phyloP scores from a whole-genome alignment of 331 rosid genomes.

The Dryas integrifolia region DNA sequence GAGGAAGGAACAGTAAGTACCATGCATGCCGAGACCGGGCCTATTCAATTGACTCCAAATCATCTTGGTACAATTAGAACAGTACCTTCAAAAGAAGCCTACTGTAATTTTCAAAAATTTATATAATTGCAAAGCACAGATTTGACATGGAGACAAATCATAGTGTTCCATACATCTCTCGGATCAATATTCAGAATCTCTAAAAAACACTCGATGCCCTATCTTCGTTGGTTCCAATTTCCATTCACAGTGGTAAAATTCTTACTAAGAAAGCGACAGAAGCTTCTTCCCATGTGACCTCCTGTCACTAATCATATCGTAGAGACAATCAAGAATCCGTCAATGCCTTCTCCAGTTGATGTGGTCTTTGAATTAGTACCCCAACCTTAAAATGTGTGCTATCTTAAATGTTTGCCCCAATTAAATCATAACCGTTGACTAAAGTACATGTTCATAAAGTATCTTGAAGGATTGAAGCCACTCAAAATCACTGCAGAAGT shows the following conservation, averaged over 20 bases:
- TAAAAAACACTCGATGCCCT: constrained; percentile 46
- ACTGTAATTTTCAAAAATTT: constrained; percentile 10
- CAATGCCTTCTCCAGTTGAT: constrained; percentile 34
- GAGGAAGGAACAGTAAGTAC: background rate
- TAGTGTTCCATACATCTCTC: constrained; percentile 37
- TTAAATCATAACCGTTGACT: constrained; percentile 56
- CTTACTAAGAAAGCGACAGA: constrained; percentile 31
- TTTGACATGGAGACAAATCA: constrained; percentile 38
- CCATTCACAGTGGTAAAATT: constrained; percentile 41
- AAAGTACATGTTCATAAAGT: constrained; percentile 84
- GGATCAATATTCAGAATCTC: constrained; percentile 40
- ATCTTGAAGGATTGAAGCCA: constrained; percentile 99
- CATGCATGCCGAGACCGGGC: background rate
- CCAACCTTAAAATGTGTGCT: constrained; percentile 40
- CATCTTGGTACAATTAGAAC: background rate
- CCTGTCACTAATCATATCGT: constrained; percentile 14
- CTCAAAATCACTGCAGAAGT: constrained; percentile 77
- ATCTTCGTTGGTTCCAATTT: constrained; percentile 43
- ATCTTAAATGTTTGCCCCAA: constrained; percentile 39
- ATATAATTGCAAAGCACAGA: constrained; percentile 22
- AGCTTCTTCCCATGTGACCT: constrained; percentile 19
- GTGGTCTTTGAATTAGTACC: constrained; percentile 36
- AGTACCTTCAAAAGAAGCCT: background rate
- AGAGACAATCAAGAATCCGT: constrained; percentile 43
- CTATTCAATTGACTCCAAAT: constrained; percentile 1